Evolutionary conservation across 805 yeast species (phyloP).

Genomic region (Novakomyces olei): DNA sequence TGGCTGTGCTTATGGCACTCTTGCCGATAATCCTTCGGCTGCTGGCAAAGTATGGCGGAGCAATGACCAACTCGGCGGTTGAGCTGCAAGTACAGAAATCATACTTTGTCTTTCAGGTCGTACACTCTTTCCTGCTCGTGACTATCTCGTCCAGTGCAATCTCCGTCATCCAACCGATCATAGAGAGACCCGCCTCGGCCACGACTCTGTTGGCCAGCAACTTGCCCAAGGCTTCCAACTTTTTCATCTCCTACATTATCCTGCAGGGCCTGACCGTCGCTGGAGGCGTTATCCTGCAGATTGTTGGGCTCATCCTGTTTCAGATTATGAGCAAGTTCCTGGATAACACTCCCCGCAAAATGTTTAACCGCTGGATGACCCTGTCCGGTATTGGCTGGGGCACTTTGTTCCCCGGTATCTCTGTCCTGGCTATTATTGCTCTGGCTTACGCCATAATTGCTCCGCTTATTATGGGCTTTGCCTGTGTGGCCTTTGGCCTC

Average conservation of each 20-base stretch:
- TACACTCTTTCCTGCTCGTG: constrained; percentile 68
- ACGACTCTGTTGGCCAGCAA: constrained; percentile 50
- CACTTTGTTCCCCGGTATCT: constrained; percentile 53
- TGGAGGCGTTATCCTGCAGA: constrained; percentile 54
- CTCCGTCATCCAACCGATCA: constrained; percentile 46
- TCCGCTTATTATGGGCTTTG: constrained; percentile 61
- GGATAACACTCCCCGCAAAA: constrained; percentile 77
- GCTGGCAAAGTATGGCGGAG: constrained; percentile 56
- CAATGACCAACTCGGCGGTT: constrained; percentile 43
- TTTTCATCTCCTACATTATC: constrained; percentile 62
- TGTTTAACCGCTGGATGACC: constrained; percentile 54
- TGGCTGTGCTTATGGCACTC: constrained; percentile 64
- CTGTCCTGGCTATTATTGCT: constrained; percentile 49
- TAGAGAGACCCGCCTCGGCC: constrained; percentile 47
- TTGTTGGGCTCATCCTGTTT: constrained; percentile 49
- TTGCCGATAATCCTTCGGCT: constrained; percentile 66
- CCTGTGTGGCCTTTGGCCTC: constrained; percentile 44
- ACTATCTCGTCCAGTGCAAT: constrained; percentile 72
- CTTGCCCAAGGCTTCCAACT: constrained; percentile 77
- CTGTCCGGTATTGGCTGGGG: constrained; percentile 62
- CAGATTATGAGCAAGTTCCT: constrained; percentile 47
- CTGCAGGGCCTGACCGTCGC: constrained; percentile 63
- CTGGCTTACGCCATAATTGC: constrained; percentile 63
- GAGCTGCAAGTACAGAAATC: constrained; percentile 72
- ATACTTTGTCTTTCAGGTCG: constrained; percentile 75